These are phyloP conservation scores for Tetrahymena thermophila DNA, from an alignment of 73 alveolate genomes.

Conservation along the genomic window DNA sequence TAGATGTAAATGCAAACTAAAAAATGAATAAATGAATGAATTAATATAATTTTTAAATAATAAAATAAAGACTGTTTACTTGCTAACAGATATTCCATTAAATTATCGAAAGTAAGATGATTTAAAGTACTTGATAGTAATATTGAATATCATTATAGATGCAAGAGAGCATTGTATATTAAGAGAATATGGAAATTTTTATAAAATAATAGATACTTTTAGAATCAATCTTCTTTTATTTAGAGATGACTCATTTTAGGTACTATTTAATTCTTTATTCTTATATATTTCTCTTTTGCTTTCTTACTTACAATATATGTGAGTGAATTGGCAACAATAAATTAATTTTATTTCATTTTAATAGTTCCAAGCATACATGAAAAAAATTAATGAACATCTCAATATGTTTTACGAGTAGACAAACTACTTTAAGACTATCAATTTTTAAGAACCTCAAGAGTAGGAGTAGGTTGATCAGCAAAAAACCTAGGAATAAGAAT, in stretches of 20 bases:
- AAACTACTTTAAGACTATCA: not conserved
- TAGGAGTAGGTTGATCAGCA: not conserved
- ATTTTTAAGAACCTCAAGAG: not conserved
- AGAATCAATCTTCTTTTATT: not conserved
- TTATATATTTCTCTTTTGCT: not conserved
- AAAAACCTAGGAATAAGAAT: not conserved
- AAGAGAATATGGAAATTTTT: not conserved
- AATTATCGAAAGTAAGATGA: not conserved
- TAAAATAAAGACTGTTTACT: not conserved
- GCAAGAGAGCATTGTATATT: not conserved
- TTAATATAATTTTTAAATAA: not conserved
- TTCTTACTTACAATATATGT: no score
- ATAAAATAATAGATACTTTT: not conserved
- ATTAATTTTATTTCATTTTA: not conserved
- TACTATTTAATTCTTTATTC: not conserved
- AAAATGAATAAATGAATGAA: not conserved
- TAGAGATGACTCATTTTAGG: not conserved
- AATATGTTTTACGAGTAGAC: not conserved
- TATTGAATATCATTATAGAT: not conserved
- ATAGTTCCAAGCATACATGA: not conserved
- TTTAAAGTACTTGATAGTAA: not conserved
- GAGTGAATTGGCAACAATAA: no score
- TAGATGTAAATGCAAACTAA: not conserved
- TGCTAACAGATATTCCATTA: not conserved
- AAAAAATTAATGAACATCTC: not conserved